Conservation (phyloP, 2,329 filamentous ascomycete genomes). For the Pseudocercospora fuligena region DNA sequence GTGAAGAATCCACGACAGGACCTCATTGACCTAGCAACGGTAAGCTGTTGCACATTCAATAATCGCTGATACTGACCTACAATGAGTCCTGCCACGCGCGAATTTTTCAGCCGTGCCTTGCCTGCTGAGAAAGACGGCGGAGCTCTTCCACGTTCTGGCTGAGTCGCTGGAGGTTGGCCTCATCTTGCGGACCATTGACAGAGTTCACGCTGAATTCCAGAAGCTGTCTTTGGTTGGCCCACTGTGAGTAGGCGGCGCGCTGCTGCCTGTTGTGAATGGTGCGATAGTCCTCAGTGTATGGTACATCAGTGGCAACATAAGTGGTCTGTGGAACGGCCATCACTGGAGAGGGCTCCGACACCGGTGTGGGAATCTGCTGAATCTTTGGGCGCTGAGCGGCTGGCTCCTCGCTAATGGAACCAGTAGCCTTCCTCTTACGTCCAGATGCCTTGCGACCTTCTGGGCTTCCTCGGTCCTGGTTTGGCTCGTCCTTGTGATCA, state of each 20-base stretch:
- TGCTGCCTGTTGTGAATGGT: slow-evolving; percentile 23
- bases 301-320: slow-evolving; percentile 13
- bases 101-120: slow-evolving; percentile 35
- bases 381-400: slow-evolving; percentile 26
- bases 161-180: slow-evolving; percentile 31
- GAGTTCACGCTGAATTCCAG: slow-evolving; percentile 33
- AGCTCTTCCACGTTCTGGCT: slow-evolving; percentile 36
- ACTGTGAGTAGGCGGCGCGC: slow-evolving; percentile 31
- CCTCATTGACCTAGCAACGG: not conserved
- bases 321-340: slow-evolving; percentile 15
- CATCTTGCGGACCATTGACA: slow-evolving; percentile 34
- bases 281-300: slow-evolving; percentile 11
- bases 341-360: slow-evolving; percentile 11
- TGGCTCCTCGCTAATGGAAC: slow-evolving; percentile 28
- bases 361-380: slow-evolving; percentile 19
- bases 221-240: slow-evolving; percentile 34
- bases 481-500: slow-evolving; percentile 53
- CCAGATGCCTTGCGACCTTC: slow-evolving; percentile 30
- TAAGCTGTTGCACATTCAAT: not conserved
- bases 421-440: slow-evolving; percentile 38
- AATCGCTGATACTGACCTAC: not conserved
- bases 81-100: not conserved
- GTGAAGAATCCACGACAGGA: not conserved
- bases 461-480: slow-evolving; percentile 13
- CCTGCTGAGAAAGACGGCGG: slow-evolving; percentile 33